Percentiles rank a stretch among this genome's conserved stretches.
Evolutionary conservation across 83 land plant species (phyloP).

Genomic region (Thuja plicata): DNA sequence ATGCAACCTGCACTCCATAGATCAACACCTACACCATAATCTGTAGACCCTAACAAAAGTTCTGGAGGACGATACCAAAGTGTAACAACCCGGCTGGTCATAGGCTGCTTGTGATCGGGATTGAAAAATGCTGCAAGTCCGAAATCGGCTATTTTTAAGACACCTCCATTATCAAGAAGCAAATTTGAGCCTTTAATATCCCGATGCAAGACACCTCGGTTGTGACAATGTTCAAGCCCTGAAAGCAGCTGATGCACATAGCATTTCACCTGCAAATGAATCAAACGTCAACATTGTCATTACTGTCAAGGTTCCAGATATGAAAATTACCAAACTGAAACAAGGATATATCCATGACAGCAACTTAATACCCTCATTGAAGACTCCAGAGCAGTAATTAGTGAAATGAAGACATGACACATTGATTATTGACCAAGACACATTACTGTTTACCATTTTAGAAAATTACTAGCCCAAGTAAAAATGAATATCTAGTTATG

Average conservation of each 20-base stretch:
- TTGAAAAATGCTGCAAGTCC: conserved; percentile 65
- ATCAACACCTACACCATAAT: conserved; percentile 71
- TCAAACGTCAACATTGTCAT: not conserved
- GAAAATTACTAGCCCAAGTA: not conserved
- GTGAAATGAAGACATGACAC: not conserved
- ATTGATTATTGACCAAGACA: not conserved
- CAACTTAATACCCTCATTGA: not conserved
- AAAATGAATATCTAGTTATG: not conserved
- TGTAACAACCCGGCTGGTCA: conserved; percentile 79
- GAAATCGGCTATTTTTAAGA: conserved; percentile 70
- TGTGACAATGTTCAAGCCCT: conserved; percentile 78
- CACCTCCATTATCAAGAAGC: conserved; percentile 62
- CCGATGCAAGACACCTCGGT: conserved; percentile 59
- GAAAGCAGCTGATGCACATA: conserved; percentile 64
- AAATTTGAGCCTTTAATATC: conserved; percentile 79
- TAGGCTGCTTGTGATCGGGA: conserved; percentile 59
- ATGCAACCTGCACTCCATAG: conserved; percentile 88
- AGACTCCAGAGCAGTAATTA: not conserved
- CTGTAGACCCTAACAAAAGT: conserved; percentile 70
- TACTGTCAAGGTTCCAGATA: not conserved
- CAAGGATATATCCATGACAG: not conserved
- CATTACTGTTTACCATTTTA: not conserved
- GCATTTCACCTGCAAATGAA: conserved; percentile 61
- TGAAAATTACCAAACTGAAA: not conserved
- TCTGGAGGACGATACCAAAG: conserved; percentile 83